Base-by-base conservation (phyloP, 345 rosid species). In the Anastatica hierochuntica region DNA sequence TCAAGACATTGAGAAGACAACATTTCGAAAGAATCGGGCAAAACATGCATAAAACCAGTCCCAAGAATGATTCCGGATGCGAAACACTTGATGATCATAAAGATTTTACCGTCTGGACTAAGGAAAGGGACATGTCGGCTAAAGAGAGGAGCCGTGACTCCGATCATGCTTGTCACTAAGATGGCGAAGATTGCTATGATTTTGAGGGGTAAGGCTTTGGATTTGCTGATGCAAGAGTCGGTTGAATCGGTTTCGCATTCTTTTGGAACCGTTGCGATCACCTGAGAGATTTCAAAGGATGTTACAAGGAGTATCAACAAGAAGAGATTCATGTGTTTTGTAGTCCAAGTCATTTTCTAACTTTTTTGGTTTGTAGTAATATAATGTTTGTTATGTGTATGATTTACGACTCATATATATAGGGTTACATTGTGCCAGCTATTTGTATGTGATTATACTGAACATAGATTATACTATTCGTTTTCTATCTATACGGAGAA, bases 1-100 rank as follows among this genome's bases (percentile, higher is more conserved):
- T 67, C 40, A 70, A 88, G 69, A 68, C 94, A 88, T 7, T 27
- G 24, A 0, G 94, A 88, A 3, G 74, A 58, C 36, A 88, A 64
- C 79, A 75, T 75, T 58, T 82, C 88, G n/a, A 82, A 88, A 20
- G 97, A 88, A 67, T 88, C 97, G 0, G 95, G 97, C 53, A 84
- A 54, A 13, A 88, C 95, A 43, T 88, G 95, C 84, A 80, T 80
- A 72, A 78, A 88, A 10, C 88, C 90, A 2, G 97, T 88, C 2
- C 80, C 88, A 1, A 88, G 73, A 10, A 88, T 88, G 36, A 88
- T 79, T 0, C 97, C 97, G 2, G 88, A 65, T 0, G 95, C 95
- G 26, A 88, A 84, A 21, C 76, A 64, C 62, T 82, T 84, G 15
- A 88, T 66, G 10, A 82, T 54, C 46, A 80, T 74, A 18, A 88